Percentiles rank a stretch among this genome's conserved stretches.
Evolutionary conservation across 1,284 basidiomycete genomes (phyloP).

Genomic region (Fomitopsis pinicola): DNA sequence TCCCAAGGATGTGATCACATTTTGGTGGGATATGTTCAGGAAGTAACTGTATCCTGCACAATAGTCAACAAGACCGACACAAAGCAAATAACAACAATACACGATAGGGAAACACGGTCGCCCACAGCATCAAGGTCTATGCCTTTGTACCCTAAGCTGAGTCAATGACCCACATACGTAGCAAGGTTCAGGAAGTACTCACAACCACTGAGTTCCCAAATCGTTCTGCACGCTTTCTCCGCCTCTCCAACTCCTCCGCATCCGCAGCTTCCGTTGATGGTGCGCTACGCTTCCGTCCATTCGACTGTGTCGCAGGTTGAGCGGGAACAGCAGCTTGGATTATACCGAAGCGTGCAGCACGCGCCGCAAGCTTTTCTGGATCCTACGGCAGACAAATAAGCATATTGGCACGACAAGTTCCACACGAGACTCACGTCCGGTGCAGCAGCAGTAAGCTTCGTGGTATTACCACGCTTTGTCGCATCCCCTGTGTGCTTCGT

Average conservation of each 20-base stretch:
- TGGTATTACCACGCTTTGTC: neutral
- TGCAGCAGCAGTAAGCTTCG: constrained; percentile 12
- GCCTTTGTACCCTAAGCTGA: too few species aligned
- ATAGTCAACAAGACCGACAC: too few species aligned
- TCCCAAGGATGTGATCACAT: too few species aligned
- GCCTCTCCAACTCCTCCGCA: constrained; percentile 51
- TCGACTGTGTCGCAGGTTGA: constrained; percentile 4
- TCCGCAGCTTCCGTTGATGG: constrained; percentile 41
- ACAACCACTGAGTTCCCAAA: constrained; percentile 36
- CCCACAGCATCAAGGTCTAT: too few species aligned
- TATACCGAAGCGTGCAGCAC: constrained; percentile 52
- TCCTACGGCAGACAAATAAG: constrained; percentile 31
- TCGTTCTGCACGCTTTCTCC: constrained; percentile 59
- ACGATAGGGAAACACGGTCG: too few species aligned
- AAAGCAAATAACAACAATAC: too few species aligned
- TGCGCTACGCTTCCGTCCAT: constrained; percentile 38
- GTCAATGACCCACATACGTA: too few species aligned
- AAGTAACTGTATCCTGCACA: too few species aligned
- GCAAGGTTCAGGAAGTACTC: neutral
- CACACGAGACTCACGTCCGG: constrained; percentile 22
- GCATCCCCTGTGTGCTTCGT: neutral
- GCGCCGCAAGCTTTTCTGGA: constrained; percentile 37
- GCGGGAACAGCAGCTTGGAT: constrained; percentile 6
- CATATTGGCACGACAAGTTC: constrained; percentile 1
- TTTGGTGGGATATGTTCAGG: too few species aligned